Conservation (phyloP, 352 stramenopile species). For the Phytopythium montanum region DNA sequence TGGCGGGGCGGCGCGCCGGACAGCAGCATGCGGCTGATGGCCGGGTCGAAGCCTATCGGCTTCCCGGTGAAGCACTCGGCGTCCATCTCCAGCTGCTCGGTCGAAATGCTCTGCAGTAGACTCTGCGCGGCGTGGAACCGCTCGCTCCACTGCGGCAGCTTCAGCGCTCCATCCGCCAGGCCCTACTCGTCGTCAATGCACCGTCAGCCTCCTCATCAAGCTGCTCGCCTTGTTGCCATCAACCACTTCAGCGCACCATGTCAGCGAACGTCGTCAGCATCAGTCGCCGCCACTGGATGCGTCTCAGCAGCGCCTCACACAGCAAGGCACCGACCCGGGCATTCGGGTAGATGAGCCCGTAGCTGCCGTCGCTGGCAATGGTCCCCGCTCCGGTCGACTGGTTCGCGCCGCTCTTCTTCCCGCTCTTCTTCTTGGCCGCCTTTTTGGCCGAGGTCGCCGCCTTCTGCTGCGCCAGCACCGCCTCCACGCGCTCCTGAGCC, state of each 20-base stretch:
- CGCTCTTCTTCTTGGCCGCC: slow-evolving; percentile 58
- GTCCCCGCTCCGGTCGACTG: not conserved
- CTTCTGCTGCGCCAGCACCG: slow-evolving; percentile 38
- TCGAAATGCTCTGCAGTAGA: slow-evolving; percentile 36
- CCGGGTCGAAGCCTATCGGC: slow-evolving; percentile 67
- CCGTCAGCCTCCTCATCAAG: not conserved
- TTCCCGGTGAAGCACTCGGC: slow-evolving; percentile 66
- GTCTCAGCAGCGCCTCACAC: slow-evolving; percentile 60
- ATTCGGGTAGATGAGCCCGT: slow-evolving; percentile 49
- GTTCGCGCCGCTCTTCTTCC: slow-evolving; percentile 28
- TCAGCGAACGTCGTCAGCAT: slow-evolving; percentile 40
- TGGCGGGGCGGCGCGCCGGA: slow-evolving; percentile 71
- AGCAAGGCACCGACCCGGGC: slow-evolving; percentile 42
- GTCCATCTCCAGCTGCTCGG: slow-evolving; percentile 66
- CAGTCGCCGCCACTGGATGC: slow-evolving; percentile 48
- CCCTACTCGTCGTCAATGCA: slow-evolving; percentile 12
- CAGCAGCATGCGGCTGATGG: slow-evolving; percentile 64
- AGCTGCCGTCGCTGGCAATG: slow-evolving; percentile 9
- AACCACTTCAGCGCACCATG: slow-evolving; percentile 14
- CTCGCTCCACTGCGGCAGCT: slow-evolving; percentile 34
- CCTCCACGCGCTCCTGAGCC: slow-evolving; percentile 45
- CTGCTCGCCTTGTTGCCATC: not conserved
- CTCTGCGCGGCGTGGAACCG: slow-evolving; percentile 41
- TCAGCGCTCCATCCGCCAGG: slow-evolving; percentile 35
- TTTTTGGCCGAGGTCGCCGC: slow-evolving; percentile 40